Percentiles rank a stretch among this genome's conserved stretches.
These are phyloP conservation scores for Gonapodya sp. DNA, from an alignment of 192 early-diverging fungal species.

Conservation along the genomic window DNA sequence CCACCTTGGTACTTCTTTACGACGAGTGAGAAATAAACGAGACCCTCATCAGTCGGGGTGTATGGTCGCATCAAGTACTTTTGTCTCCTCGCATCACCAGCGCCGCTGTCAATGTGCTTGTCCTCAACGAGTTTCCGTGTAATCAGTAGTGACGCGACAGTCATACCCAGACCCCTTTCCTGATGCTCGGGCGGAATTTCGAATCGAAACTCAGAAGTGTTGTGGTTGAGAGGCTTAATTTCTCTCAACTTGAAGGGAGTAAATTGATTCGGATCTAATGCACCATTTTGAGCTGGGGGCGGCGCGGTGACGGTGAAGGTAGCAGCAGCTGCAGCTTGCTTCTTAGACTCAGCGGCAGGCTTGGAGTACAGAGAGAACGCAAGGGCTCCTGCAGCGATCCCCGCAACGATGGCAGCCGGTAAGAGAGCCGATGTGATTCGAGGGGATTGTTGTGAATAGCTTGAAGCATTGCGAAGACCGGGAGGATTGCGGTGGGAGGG, in stretches of 20 bases:
- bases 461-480: too few relatives aligned
- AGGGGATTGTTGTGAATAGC: too few relatives aligned
- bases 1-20: conserved; percentile 21
- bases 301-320: not conserved
- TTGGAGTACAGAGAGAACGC: too few relatives aligned
- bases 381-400: too few relatives aligned
- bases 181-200: conserved; percentile 50
- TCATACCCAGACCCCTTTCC: conserved; percentile 56
- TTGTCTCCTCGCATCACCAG: too few relatives aligned
- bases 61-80: conserved; percentile 65
- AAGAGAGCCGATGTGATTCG: too few relatives aligned
- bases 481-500: too few relatives aligned
- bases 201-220: conserved; percentile 45
- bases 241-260: conserved; percentile 41
- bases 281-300: too few relatives aligned
- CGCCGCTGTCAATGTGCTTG: conserved; percentile 47
- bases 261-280: too few relatives aligned
- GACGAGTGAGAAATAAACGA: conserved; percentile 67
- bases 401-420: too few relatives aligned
- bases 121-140: conserved; percentile 49
- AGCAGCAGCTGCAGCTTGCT: not conserved
- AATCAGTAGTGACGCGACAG: conserved; percentile 68
- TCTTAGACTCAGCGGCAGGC: not conserved
- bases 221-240: conserved; percentile 17
- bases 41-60: conserved; percentile 55